Base-by-base conservation (phyloP, 441 rosid genomes). In the Metrosideros polymorpha region DNA sequence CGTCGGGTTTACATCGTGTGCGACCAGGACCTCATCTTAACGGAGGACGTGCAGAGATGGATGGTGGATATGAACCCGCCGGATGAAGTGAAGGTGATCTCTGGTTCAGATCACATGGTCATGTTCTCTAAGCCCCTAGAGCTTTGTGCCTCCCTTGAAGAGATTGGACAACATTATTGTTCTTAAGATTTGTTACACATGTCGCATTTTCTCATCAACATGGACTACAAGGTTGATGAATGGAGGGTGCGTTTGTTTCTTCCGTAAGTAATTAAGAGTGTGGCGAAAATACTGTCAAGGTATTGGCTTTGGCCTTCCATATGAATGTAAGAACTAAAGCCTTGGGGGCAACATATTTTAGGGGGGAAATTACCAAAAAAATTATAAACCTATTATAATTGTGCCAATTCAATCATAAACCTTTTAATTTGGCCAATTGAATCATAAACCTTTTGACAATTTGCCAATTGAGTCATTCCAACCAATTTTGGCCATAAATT, bases 41-140 rank as follows among this genome's bases (percentile, higher is more conserved):
- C 29, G 39, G 89, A 87, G 49, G 85, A 86, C 76, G 1, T 89
- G 2, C 90, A 91, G 77, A 85, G 89, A 49, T 89, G 92, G 93
- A 89, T 90, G 92, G 88, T 92, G 29, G 82, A 85, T 82, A 86
- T 53, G 6, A 87, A 83, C 86, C 92, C 91, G 9, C 51, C 76
- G 5, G 87, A 90, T 32, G 90, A 90, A 51, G 86, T 87, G 25
- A 87, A 76, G 86, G 57, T 86, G 55, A 88, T 92, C 55, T 12
- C 85, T 18, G 90, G 85, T 25, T 84, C 92, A 25, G 92, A 90
- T 87, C 94, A 92, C 43, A 91, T 92, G 93, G 87, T 82, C 82
- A 90, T 92, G 91, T 82, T 90, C 66, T 89, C 91, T 7, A 92
- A 84, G 76, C 91, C 93, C 3, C 63, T 30, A 13, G 90, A 93